Base-by-base conservation (phyloP, 139 green algal genomes). In the Gonium pectorale region DNA sequence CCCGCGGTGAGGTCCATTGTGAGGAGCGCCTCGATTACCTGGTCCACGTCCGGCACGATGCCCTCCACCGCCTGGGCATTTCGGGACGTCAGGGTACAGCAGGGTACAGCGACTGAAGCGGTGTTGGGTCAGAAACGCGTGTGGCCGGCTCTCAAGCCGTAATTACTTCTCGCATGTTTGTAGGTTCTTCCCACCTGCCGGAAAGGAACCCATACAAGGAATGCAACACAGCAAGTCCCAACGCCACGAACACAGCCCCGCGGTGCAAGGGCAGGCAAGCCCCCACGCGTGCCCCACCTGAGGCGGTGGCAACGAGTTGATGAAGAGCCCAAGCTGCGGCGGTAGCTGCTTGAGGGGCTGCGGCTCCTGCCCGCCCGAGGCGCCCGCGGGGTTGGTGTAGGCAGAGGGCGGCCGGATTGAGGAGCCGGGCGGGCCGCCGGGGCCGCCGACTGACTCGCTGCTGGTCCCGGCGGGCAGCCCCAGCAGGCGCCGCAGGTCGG, bases 301-400 rank as follows among this genome's bases (percentile, higher is more conserved):
- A 4, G 81, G 52, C 9, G 87, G 80, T 52, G 90, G 91, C 80
- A 96, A 85, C 49, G 86, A 79, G 52, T 78, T 87, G 51, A 95
- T 75, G 40, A 96, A 90, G 19, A 86, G 59, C 5, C 81, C 85
- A 49, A 96, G 86, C 86, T 93, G 81, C 33, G 56, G 52, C 11
- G 90, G 91, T 24, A 95, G 71, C 69, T 90, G 89, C 33, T 81
- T 85, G 6, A 91, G 51, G 38, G 68, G 44, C 41, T 74, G 71
- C 11, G 59, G 35, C n/a, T 68, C 70, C 35, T 56, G 46, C 15
- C 17, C 60, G 31, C 43, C 35, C 38, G 8, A 43, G 9, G 24
- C 44, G 40, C 81, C 41, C 46, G 83, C 56, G 24, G 75, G 2
- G 75, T 44, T 44, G 29, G 40, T 64, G 77, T 83, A 83, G 38